phyloP scores from a whole-genome alignment of 257 asterid genomes.

The Jacaranda copaia region DNA sequence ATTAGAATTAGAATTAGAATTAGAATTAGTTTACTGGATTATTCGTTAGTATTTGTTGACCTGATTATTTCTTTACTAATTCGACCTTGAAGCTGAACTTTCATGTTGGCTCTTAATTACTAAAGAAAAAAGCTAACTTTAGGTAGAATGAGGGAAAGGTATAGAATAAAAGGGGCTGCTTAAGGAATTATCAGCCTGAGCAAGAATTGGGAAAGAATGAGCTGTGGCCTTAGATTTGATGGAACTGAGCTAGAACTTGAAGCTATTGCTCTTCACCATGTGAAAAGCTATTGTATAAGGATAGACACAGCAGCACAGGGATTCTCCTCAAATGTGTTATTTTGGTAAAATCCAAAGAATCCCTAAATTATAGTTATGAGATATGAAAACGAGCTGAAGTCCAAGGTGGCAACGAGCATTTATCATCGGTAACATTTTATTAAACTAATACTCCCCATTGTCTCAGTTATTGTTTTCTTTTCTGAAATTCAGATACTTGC shows the following conservation, averaged over 20 bases:
- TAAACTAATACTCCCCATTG: background rate
- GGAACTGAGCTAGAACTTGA: background rate
- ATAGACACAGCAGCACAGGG: background rate
- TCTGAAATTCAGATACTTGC: background rate
- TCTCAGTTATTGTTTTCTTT: slow-evolving; percentile 1
- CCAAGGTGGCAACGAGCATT: background rate
- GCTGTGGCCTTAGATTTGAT: background rate
- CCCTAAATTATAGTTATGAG: background rate
- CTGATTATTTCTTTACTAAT: slow-evolving; percentile 4
- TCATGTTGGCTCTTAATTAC: slow-evolving; percentile 23
- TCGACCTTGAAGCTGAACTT: slow-evolving; percentile 15
- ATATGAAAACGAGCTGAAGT: background rate
- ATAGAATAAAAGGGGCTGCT: background rate
- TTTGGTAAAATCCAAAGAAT: slow-evolving; percentile 1
- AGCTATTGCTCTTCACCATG: background rate
- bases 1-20: no score
- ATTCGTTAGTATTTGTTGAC: slow-evolving; percentile 29
- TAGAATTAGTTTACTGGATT: background rate
- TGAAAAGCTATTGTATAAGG: background rate
- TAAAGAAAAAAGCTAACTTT: background rate
- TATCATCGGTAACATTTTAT: background rate
- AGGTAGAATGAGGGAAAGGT: slow-evolving; percentile 6
- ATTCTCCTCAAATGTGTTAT: background rate
- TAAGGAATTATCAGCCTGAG: background rate
- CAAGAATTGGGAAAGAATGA: slow-evolving; percentile 12